Conservation (phyloP, 441 rosid genomes). For the Bruguiera hainesii region DNA sequence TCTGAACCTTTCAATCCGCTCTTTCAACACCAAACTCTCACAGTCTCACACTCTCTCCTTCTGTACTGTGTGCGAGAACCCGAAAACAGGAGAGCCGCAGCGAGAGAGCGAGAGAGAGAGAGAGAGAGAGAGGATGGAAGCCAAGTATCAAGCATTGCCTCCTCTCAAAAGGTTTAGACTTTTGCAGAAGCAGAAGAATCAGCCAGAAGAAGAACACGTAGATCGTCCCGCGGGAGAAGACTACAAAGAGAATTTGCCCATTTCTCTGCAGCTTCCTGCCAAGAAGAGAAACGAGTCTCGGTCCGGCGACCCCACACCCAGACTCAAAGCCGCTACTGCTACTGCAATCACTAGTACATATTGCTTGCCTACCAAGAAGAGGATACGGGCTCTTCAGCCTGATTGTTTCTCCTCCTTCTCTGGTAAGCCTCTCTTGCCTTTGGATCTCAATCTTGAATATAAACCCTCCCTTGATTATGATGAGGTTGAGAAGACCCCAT, state of each 20-base stretch:
- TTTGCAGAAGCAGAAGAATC: slow-evolving; percentile 46
- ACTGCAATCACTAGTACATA: slow-evolving; percentile 18
- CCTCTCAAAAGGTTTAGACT: slow-evolving; percentile 65
- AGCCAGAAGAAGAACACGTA: too few species aligned
- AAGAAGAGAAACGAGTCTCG: slow-evolving; percentile 78
- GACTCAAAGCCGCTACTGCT: slow-evolving; percentile 13
- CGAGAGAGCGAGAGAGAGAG: neutral
- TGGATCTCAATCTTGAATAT: slow-evolving; percentile 67
- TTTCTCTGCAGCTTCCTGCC: slow-evolving; percentile 44
- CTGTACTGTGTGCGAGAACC: neutral
- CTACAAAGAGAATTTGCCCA: slow-evolving; percentile 14
- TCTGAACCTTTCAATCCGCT: neutral
- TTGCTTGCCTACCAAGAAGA: slow-evolving; percentile 73
- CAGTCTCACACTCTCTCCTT: too few species aligned
- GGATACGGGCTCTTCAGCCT: slow-evolving; percentile 70
- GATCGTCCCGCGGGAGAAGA: slow-evolving; percentile 16
- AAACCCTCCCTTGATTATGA: slow-evolving; percentile 31
- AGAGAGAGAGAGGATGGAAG: slow-evolving; percentile 32
- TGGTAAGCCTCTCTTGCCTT: slow-evolving; percentile 37
- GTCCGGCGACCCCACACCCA: neutral
- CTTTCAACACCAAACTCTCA: neutral
- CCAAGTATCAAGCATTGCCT: slow-evolving; percentile 47
- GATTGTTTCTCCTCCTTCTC: slow-evolving; percentile 25
- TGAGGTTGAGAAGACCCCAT: slow-evolving; percentile 25
- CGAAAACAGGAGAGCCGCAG: neutral